Base-by-base conservation (phyloP, 1,284 basidiomycete species). In the Cryptococcus sp. region DNA sequence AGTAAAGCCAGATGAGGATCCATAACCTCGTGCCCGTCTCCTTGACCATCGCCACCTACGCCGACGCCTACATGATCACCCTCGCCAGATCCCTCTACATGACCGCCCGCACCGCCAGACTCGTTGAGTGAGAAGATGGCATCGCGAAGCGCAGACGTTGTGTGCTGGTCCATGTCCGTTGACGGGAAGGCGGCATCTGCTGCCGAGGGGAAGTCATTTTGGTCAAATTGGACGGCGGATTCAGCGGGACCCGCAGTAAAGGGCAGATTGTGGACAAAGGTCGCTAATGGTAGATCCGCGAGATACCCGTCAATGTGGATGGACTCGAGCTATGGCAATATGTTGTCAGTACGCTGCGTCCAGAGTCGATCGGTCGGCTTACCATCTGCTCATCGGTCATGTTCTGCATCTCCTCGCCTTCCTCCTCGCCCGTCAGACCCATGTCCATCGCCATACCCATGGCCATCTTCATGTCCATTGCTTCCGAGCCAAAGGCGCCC, bases 61-160 rank as follows among this genome's bases (percentile, higher is more conserved):
- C 61, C 72, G 35, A 70, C 68, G 4, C 57, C 60, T 2, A 58
- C 65, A 7, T 67, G 59, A 3, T 64, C 66, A 20, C 56, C 60
- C 41, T 61, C 61, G 8, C 57, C 60, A 10, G 27, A 53, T 4
- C 56, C 70, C 35, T 61, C 61, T 4, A 57, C 60, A 17, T 61
- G 49, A 15, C 59, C 66, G n/a, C 54, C 61, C 19, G 57, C 63
- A 31, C 50, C 61, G 16, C 62, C 61, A 27, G 71, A 73, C 56
- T 76, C 74, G 65, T 76, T 74, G 20, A 78, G 66, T n/a, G 72
- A 74, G 66, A 78, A 78, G 52, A 78, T 78, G 56, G 76, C 76
- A 50, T 78, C 76, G 31, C 76, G 71, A 4, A 78, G 65, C 3
- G 76, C 76, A 5, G 76, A 78, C 0, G 75, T 77, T 25, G 76